These are phyloP conservation scores for Priceomyces haplophilus DNA, from an alignment of 805 yeast genomes.

Conservation along the genomic window DNA sequence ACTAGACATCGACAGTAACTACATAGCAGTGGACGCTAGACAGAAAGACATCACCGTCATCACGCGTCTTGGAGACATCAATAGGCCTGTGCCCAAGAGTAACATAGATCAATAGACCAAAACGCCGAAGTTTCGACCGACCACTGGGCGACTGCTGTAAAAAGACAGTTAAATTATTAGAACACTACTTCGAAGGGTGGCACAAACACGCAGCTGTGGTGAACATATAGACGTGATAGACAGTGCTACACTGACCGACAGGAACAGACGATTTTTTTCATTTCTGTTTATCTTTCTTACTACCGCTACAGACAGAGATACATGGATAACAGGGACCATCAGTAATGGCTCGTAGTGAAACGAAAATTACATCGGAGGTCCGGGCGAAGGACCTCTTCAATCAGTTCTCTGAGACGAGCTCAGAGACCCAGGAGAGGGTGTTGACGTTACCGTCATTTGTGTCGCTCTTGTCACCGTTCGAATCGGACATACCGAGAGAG, in stretches of 20 bases:
- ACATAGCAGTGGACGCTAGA: not conserved
- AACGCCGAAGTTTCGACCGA: not conserved
- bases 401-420: constrained; percentile 34
- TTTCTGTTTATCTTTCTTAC: not conserved
- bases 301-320: not conserved
- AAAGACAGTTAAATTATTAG: not conserved
- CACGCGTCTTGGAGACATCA: not conserved
- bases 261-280: not conserved
- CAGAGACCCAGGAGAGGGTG: constrained; percentile 16
- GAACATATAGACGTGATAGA: constrained; percentile 5
- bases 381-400: constrained; percentile 35
- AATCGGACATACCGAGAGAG: constrained; percentile 36
- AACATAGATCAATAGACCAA: not conserved
- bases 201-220: not conserved
- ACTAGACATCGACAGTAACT: not conserved
- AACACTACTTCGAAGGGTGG: not conserved
- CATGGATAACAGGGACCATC: constrained; percentile 2
- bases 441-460: constrained; percentile 37
- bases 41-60: not conserved
- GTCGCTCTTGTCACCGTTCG: constrained; percentile 39
- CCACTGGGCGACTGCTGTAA: not conserved
- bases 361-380: constrained; percentile 13
- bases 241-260: not conserved
- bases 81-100: not conserved
- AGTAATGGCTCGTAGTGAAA: constrained; percentile 5